Conservation (phyloP, 2,329 filamentous ascomycete species). For the Pseudogymnoascus sp. region DNA sequence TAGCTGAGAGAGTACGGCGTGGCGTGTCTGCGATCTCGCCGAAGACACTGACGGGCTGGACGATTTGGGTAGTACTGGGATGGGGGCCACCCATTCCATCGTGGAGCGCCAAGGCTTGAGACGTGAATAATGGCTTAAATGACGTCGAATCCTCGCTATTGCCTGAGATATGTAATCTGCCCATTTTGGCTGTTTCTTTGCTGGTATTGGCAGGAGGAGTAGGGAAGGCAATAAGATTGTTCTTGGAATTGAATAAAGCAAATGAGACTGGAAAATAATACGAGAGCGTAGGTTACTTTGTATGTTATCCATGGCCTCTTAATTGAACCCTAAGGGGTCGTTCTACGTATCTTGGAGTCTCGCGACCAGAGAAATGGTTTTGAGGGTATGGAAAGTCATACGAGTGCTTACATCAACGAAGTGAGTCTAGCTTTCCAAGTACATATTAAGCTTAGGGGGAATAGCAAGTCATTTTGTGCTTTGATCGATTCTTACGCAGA, state of each 20-base stretch:
- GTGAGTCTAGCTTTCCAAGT: background rate
- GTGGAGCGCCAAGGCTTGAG: background rate
- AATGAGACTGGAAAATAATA: background rate
- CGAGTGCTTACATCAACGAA: slow-evolving; percentile 2
- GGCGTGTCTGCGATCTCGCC: background rate
- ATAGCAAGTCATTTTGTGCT: background rate
- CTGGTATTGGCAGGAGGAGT: background rate
- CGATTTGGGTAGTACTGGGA: background rate
- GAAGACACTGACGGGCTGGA: background rate
- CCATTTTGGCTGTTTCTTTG: background rate
- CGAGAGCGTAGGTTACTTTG: background rate
- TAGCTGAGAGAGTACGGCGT: background rate
- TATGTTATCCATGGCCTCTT: background rate
- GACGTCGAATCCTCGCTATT: background rate
- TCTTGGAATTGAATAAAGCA: background rate
- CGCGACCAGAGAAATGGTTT: background rate
- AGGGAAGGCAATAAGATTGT: background rate
- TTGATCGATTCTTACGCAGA: background rate
- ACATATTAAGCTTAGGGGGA: background rate
- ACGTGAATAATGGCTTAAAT: background rate
- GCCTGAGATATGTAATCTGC: background rate
- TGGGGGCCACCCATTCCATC: background rate
- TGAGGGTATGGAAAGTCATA: background rate
- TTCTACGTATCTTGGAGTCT: background rate
- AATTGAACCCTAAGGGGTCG: background rate